Evolutionary conservation across 768 basidiomycete species (phyloP).

Genomic region (Psilocybe cubensis): DNA sequence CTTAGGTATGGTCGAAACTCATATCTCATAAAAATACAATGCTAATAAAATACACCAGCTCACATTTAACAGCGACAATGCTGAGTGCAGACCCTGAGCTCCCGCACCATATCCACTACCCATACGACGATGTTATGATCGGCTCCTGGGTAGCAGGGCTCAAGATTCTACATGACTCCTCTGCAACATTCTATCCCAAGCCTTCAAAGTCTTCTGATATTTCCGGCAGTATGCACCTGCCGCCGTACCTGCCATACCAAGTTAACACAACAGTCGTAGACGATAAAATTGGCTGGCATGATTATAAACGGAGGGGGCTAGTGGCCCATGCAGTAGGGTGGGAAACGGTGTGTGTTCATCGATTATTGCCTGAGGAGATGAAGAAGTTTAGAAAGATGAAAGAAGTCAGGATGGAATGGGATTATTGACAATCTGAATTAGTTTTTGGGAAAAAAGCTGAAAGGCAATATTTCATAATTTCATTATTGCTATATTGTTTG

Average conservation of each 20-base stretch:
- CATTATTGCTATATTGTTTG: no score
- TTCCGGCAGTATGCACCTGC: neutral
- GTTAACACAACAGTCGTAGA: conserved; percentile 1
- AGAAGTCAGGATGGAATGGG: conserved; percentile 1
- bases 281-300: conserved; percentile 6
- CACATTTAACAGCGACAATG: conserved; percentile 2
- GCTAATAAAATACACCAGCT: neutral
- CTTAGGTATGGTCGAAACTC: neutral
- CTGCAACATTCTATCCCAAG: neutral
- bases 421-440: neutral
- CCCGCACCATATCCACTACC: conserved; percentile 5
- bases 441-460: no score
- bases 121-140: conserved; percentile 10
- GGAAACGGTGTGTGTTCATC: conserved; percentile 4
- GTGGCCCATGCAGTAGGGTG: neutral
- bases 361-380: neutral
- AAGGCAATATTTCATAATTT: no score
- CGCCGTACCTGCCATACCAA: neutral
- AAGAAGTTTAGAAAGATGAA: neutral
- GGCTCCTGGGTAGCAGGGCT: conserved; percentile 1
- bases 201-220: neutral
- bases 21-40: neutral
- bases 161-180: neutral
- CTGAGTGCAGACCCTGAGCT: neutral
- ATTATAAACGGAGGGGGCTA: neutral